Evolutionary conservation across 2,329 filamentous ascomycete genomes (phyloP).

Genomic region (Lachnellula hyalina): DNA sequence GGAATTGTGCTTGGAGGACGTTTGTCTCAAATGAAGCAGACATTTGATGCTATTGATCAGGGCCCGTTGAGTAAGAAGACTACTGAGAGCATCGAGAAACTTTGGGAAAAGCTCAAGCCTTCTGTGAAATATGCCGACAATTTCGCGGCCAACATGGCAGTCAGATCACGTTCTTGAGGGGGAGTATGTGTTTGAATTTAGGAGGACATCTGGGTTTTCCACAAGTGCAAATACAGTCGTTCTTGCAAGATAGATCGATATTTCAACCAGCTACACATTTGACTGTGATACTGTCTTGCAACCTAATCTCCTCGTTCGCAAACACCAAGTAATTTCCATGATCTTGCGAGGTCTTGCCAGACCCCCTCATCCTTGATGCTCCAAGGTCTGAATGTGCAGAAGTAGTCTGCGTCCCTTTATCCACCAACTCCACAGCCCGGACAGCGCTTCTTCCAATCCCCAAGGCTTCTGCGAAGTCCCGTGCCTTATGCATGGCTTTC

Average conservation of each 20-base stretch:
- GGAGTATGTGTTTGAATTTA: neutral
- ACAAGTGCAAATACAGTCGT: no score
- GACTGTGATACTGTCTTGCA: neutral
- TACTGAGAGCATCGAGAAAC: constrained; percentile 11
- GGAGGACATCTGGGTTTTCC: neutral
- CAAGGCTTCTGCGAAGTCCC: neutral
- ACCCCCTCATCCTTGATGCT: neutral
- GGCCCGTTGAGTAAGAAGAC: constrained; percentile 22
- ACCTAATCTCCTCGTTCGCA: neutral
- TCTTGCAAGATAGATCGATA: no score
- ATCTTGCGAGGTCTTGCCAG: neutral
- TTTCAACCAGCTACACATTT: neutral
- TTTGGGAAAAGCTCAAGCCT: constrained; percentile 26
- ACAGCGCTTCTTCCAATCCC: neutral
- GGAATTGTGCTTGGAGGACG: constrained; percentile 29
- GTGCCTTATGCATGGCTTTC: neutral
- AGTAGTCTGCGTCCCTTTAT: neutral
- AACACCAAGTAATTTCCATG: neutral
- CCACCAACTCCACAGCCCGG: neutral
- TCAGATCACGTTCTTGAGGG: neutral
- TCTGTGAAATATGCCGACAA: neutral
- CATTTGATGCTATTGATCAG: constrained; percentile 13
- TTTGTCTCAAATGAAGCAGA: constrained; percentile 22
- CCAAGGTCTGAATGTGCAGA: neutral
- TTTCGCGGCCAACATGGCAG: neutral